Conservation (phyloP, 1,284 basidiomycete species). For the Malassezia brasiliensis region DNA sequence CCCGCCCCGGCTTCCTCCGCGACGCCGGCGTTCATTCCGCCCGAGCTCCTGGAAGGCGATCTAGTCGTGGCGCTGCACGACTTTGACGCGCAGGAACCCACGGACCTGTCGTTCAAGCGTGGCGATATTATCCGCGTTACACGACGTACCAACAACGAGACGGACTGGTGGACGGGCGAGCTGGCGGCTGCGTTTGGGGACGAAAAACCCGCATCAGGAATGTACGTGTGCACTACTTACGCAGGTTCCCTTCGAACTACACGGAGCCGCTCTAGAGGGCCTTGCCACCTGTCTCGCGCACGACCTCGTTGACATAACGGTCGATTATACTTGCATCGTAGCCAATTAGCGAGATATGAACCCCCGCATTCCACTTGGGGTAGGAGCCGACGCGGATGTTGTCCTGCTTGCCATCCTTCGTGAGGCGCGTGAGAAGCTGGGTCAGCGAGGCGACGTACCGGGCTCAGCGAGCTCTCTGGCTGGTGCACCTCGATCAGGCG, state of each 20-base stretch:
- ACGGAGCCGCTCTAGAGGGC: slow-evolving; percentile 43
- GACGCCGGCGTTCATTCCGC: neutral
- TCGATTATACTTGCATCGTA: slow-evolving; percentile 40
- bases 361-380: slow-evolving; percentile 53
- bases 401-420: slow-evolving; percentile 63
- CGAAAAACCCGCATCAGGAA: neutral
- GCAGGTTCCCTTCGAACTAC: slow-evolving; percentile 17
- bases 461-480: slow-evolving; percentile 55
- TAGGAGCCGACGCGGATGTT: slow-evolving; percentile 73
- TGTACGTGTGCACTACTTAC: neutral
- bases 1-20: neutral
- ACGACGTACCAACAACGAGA: slow-evolving; percentile 26
- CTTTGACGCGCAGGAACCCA: slow-evolving; percentile 33
- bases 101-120: slow-evolving; percentile 34
- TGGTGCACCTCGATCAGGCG: slow-evolving; percentile 52
- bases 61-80: slow-evolving; percentile 37
- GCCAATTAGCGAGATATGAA: slow-evolving; percentile 71
- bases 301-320: slow-evolving; percentile 1
- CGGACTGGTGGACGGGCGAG: slow-evolving; percentile 45
- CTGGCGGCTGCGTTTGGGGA: slow-evolving; percentile 9
- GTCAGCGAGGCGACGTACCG: slow-evolving; percentile 53
- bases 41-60: slow-evolving; percentile 11
- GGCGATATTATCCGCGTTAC: slow-evolving; percentile 43
- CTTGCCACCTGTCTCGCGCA: slow-evolving; percentile 53
- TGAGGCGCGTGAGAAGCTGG: slow-evolving; percentile 61